Conservation (phyloP, 495 filamentous ascomycete species). For the Aspergillus steynii region DNA sequence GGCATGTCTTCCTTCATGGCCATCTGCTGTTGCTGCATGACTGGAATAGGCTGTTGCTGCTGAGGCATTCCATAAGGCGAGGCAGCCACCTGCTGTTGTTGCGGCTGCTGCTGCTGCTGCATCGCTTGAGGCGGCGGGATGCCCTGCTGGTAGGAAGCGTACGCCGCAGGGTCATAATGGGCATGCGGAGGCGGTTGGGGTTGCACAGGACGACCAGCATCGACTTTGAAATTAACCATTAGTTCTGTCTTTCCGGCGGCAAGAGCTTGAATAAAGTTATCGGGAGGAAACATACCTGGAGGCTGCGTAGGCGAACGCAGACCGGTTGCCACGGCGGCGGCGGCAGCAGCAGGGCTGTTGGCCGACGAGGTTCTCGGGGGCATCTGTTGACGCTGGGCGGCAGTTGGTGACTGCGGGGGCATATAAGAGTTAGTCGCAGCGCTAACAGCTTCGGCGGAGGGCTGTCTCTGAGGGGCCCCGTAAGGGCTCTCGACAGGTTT, state of each 20-base stretch:
- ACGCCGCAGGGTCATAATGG: slow-evolving; percentile 72
- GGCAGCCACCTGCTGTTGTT: slow-evolving; percentile 17
- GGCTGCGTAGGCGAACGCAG: slow-evolving; percentile 33
- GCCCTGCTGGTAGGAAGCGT: slow-evolving; percentile 58
- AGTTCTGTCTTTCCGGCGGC: slow-evolving; percentile 1
- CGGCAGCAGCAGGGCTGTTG: slow-evolving; percentile 31
- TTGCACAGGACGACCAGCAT: slow-evolving; percentile 39
- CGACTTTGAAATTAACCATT: slow-evolving; percentile 17
- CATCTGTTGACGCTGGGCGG: slow-evolving; percentile 35
- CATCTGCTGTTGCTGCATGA: slow-evolving; percentile 27
- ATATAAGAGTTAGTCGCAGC: slow-evolving; percentile 48
- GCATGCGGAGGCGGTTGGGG: slow-evolving; percentile 58
- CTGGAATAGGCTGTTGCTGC: slow-evolving; percentile 47
- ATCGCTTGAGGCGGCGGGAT: slow-evolving; percentile 33
- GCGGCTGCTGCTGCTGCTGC: slow-evolving; percentile 8
- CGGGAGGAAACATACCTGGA: slow-evolving; percentile 33
- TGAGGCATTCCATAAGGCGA: slow-evolving; percentile 36
- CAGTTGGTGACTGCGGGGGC: slow-evolving; percentile 44
- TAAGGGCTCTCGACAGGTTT: slow-evolving; percentile 54
- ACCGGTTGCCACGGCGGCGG: slow-evolving; percentile 38
- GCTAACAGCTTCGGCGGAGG: slow-evolving; percentile 47
- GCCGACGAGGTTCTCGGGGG: slow-evolving; percentile 38
- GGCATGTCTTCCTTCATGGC: slow-evolving; percentile 50
- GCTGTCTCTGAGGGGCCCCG: slow-evolving; percentile 44
- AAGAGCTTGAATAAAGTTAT: neutral